Base-by-base conservation (phyloP, 1,139 yeast genomes). In the Taphrina deformans region DNA sequence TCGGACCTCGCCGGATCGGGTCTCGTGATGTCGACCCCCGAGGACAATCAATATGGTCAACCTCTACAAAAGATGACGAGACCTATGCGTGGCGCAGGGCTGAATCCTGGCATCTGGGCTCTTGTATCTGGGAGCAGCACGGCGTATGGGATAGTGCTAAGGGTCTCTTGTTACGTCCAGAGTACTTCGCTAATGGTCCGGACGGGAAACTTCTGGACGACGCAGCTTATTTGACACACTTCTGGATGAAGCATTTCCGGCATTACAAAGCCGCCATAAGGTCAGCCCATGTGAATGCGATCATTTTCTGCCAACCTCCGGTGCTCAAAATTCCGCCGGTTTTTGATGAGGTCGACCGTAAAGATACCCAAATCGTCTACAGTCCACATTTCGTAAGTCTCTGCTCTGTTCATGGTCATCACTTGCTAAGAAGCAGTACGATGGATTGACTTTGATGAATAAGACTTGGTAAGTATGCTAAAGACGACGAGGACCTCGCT, bases 381-480 rank as follows among this genome's bases (percentile, higher is more conserved):
- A 85, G 96, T 35, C 95, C 96, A 1, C 98, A 92, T 75, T 92
- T 86, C 21, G 58, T 53, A 53, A 35, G 35, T 16, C 21, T 9
- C 10, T 10, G 27, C 12, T 31, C 16, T 21, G 10, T 18, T 10
- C 2, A 29, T 18, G 18, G 16, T 7, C 2, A 9, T 31, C 23
- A 10, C 5, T 51, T 18, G 26, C 55, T 51, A 44, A 51, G 16
- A 12, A n/a, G 3, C 35, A 53, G 73, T 92, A 92, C 72, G 98
- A 92, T 74, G 98, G 98, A 0, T 82, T 92, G 83, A 88, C 97
- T 1, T 77, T 93, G 31, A 86, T 92, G 93, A 87, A 89, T 74
- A 90, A 90, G 75, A 82, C 87, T 12, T 89, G 96, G 96, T 67
- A 61, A n/a, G 53, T 9, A 10, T 24, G n/a, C 23, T 10, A 14